These are phyloP conservation scores for Petrea volubilis DNA, from an alignment of 257 asterid species.

Conservation along the genomic window DNA sequence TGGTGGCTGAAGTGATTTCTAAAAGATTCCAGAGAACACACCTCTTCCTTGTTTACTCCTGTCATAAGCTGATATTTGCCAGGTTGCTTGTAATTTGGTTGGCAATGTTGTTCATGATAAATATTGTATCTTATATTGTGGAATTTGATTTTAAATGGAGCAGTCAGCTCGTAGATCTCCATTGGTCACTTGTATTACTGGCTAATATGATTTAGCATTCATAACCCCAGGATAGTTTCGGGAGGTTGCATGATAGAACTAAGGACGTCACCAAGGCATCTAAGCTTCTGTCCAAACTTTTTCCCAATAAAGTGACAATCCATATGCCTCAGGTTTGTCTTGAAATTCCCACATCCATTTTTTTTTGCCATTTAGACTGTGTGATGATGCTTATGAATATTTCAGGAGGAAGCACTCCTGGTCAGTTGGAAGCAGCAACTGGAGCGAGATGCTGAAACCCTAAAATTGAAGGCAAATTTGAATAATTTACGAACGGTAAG, in stretches of 20 bases:
- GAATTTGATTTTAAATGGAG: conserved; percentile 4
- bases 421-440: conserved; percentile 84
- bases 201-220: conserved; percentile 26
- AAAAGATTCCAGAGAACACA: background rate
- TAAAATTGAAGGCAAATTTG: conserved; percentile 73
- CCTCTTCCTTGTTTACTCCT: conserved; percentile 18
- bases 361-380: conserved; percentile 17
- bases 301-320: conserved; percentile 85
- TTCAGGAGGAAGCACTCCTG: conserved; percentile 82
- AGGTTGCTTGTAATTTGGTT: background rate
- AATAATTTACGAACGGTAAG: conserved; percentile 78
- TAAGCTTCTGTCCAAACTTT: conserved; percentile 75
- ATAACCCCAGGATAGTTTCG: conserved; percentile 72
- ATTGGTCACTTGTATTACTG: background rate
- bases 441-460: conserved; percentile 82
- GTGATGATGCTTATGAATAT: conserved; percentile 27
- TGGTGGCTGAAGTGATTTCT: conserved; percentile 6
- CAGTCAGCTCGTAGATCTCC: conserved; percentile 15
- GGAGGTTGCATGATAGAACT: conserved; percentile 77
- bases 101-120: conserved; percentile 5
- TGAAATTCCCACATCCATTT: background rate
- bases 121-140: background rate
- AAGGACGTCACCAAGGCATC: conserved; percentile 79
- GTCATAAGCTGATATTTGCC: conserved; percentile 17
- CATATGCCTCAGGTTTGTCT: conserved; percentile 78